A percentile compares a stretch with the other conserved stretches of the same genome.
These are phyloP conservation scores for Cercospora janseana DNA, from an alignment of 2,329 filamentous ascomycete species.

Conservation along the genomic window DNA sequence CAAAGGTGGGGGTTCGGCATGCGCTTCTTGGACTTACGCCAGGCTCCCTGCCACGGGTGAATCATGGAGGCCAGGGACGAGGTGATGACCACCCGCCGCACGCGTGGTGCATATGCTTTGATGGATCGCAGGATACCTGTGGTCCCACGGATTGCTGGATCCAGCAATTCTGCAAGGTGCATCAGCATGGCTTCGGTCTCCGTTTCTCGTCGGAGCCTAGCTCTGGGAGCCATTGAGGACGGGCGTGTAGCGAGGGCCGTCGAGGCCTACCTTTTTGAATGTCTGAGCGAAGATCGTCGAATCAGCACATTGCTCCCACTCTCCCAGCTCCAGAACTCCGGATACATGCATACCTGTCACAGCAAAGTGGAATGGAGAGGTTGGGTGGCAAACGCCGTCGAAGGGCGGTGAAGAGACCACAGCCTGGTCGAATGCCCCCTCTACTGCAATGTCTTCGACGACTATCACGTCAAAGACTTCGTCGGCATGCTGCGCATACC, in stretches of 20 bases:
- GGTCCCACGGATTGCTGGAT: conserved; percentile 9
- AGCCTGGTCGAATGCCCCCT: conserved; percentile 26
- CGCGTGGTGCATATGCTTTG: conserved; percentile 1
- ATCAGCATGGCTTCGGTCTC: neutral
- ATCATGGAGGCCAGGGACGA: conserved; percentile 10
- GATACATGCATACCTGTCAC: conserved; percentile 42
- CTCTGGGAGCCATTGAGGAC: neutral
- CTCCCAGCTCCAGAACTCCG: too few species aligned
- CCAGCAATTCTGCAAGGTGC: neutral
- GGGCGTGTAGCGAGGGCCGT: neutral
- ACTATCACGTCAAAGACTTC: conserved; percentile 40
- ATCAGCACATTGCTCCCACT: conserved; percentile 35
- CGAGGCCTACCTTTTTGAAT: neutral
- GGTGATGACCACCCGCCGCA: conserved; percentile 11
- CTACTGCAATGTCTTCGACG: conserved; percentile 29
- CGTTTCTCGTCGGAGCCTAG: neutral
- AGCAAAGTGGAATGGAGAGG: conserved; percentile 43
- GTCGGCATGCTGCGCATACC: conserved; percentile 26
- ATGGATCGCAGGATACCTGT: conserved; percentile 3
- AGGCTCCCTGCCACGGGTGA: neutral
- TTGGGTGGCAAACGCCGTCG: conserved; percentile 48
- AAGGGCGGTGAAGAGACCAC: conserved; percentile 32
- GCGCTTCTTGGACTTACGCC: too few species aligned
- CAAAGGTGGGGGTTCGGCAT: too few species aligned
- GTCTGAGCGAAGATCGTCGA: neutral